Evolutionary conservation across 164 flowering plant genomes (phyloP).

Genomic region (Piper longum): DNA sequence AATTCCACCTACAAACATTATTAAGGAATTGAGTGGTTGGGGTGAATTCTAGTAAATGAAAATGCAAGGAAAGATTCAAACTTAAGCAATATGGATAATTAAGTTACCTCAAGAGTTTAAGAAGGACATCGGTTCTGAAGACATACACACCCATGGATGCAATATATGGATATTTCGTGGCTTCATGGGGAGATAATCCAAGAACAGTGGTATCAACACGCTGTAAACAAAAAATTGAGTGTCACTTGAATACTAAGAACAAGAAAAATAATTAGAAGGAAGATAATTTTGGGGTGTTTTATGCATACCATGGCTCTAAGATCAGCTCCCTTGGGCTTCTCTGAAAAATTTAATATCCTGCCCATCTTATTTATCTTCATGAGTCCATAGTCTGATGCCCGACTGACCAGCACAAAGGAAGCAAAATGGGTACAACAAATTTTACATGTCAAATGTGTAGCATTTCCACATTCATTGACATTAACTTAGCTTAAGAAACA

Average conservation of each 20-base stretch:
- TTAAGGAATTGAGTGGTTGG: too few relatives aligned
- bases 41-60: background rate
- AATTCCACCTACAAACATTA: slow-evolving; percentile 30
- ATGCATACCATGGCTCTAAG: slow-evolving; percentile 68
- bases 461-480: too few relatives aligned
- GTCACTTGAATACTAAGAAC: background rate
- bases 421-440: slow-evolving; percentile 2
- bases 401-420: slow-evolving; percentile 34
- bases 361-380: slow-evolving; percentile 72
- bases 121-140: too few relatives aligned
- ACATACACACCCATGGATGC: too few relatives aligned
- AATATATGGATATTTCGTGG: too few relatives aligned
- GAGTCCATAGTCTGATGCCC: slow-evolving; percentile 89
- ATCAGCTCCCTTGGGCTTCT: slow-evolving; percentile 78
- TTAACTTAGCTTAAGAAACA: background rate
- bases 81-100: too few relatives aligned
- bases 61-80: too few relatives aligned
- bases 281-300: background rate
- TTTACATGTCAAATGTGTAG: too few relatives aligned
- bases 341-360: slow-evolving; percentile 66
- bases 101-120: too few relatives aligned
- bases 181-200: too few relatives aligned
- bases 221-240: slow-evolving; percentile 26
- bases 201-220: slow-evolving; percentile 49
- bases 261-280: background rate